These are phyloP conservation scores for Camellia oleifera DNA, from an alignment of 179 eudicot genomes.

Conservation along the genomic window DNA sequence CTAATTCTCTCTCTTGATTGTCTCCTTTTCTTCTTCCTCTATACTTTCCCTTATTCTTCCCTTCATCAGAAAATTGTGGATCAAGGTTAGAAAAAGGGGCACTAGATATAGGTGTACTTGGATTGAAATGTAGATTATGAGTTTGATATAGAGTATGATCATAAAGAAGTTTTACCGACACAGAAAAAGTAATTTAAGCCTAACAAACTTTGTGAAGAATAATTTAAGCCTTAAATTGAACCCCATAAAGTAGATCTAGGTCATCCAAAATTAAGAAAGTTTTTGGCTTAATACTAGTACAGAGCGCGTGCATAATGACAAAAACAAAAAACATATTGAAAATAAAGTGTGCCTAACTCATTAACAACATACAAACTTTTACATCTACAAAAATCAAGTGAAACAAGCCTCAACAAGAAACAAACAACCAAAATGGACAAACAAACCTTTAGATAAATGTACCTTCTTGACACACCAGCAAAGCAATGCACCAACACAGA, in stretches of 20 bases:
- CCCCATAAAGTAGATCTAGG: neutral
- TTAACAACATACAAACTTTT: neutral
- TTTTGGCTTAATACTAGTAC: neutral
- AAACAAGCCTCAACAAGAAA: neutral
- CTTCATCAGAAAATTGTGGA: neutral
- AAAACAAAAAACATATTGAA: neutral
- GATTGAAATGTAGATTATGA: neutral
- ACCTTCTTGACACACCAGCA: constrained; percentile 98
- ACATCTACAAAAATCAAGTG: neutral
- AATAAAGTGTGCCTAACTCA: neutral
- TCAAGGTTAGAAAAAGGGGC: neutral
- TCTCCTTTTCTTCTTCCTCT: no score
- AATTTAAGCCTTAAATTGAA: neutral
- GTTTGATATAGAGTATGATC: neutral
- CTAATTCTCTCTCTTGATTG: neutral
- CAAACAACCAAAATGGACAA: neutral
- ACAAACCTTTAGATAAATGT: neutral
- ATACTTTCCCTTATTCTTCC: neutral
- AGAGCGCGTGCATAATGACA: neutral
- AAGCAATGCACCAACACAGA: constrained; percentile 92
- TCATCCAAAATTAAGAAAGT: neutral
- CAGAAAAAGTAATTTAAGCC: neutral
- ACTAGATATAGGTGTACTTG: neutral
- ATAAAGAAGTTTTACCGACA: neutral
- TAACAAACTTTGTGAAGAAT: neutral